Base-by-base conservation (phyloP, 106 monocot species). In the Cymbidium sinense region DNA sequence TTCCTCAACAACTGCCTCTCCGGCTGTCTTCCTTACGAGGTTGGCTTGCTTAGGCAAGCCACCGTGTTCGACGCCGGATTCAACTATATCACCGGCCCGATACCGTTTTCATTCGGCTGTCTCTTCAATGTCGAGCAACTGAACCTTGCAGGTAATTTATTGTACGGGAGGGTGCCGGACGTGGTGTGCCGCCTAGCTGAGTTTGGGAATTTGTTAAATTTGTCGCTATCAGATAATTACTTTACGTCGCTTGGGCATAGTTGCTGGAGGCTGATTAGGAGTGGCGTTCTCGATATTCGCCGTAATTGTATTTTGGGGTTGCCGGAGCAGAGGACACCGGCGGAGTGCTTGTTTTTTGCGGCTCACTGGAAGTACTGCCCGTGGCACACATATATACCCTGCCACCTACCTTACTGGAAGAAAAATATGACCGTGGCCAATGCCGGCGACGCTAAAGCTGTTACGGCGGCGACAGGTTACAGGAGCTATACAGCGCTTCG, bases 101-200 rank as follows among this genome's bases (percentile, higher is more conserved):
- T 88, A 2, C 88, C 88, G 3, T 21, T 11, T 11, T 83, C 85
- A n/a, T 88, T 88, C 51, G 88, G 78, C 1, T 88, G 88, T 67
- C 76, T 88, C 1, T 15, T 9, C 21, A 78, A 70, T 5, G 50
- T 88, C 7, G 78, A 88, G 79, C 85, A 89, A 77, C 86, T 92
- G 71, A 92, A 92, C 75, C 80, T 92, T 33, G 92, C 92, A 2
- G 80, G 74, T 3, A 92, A 92, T 33, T 39, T 51, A 31, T 70
- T 92, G 13, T 91, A 86, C 82, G 91, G 88, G 5, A 19, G 30
- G 23, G 78, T 91, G 35, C 91, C 88, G 31, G 88, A 91, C 21
- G 41, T 20, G 0, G 77, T 88, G 29, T 91, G 86, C 79, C 7
- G 44, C 27, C 79, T 89, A 4, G 75, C 50, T 4, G 11, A 12